Evolutionary conservation across 768 basidiomycete species (phyloP).

Genomic region (Amyloporia xantha): DNA sequence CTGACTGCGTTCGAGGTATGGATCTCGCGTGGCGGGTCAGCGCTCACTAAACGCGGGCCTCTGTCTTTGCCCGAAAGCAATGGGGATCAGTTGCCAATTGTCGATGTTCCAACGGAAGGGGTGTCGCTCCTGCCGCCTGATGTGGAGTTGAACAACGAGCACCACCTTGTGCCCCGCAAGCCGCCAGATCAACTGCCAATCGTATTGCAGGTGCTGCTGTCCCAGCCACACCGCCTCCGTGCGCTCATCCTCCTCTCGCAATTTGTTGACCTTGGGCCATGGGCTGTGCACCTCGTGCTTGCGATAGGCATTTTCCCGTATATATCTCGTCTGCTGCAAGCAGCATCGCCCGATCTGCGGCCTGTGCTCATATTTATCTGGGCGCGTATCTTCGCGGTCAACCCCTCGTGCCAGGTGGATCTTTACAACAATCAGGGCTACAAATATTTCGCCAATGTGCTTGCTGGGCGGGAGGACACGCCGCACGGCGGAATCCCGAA

Average conservation of each 20-base stretch:
- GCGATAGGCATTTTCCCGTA: constrained; percentile 99
- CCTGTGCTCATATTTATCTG: constrained; percentile 99
- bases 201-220: constrained; percentile 93
- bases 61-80: constrained; percentile 56
- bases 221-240: constrained; percentile 90
- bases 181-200: constrained; percentile 98
- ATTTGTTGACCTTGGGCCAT: constrained; percentile 97
- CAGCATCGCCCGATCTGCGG: constrained; percentile 89
- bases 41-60: constrained; percentile 70
- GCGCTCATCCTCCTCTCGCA: constrained; percentile 94
- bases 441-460: constrained; percentile 78
- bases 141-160: constrained; percentile 15
- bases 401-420: constrained; percentile 86
- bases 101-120: constrained; percentile 11
- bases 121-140: constrained; percentile 19
- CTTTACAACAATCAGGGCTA: constrained; percentile 78
- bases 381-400: constrained; percentile 97
- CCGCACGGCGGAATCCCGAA: constrained; percentile 64
- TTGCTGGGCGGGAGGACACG: constrained; percentile 60
- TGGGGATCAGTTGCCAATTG: constrained; percentile 19
- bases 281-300: constrained; percentile 95
- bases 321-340: constrained; percentile 92
- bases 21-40: constrained; percentile 91
- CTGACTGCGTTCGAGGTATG: constrained; percentile 97
- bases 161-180: constrained; percentile 73